Evolutionary conservation across 805 yeast genomes (phyloP), one percentile per base, ranked within the genome.

Genomic region (Ogataea kodamae): DNA sequence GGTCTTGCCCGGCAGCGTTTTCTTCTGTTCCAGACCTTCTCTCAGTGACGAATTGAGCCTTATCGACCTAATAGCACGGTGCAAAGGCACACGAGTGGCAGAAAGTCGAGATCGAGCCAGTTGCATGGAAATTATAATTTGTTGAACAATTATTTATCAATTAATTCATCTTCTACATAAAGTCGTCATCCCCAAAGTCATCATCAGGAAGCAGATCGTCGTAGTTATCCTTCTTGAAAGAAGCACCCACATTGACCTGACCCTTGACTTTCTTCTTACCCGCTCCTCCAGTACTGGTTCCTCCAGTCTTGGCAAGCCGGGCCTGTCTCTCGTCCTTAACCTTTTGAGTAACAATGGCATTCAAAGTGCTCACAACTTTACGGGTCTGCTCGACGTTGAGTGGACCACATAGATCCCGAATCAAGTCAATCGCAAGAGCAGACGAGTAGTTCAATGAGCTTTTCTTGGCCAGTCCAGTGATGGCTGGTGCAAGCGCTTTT

Each of bases 231-330:
- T 81, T 81, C 70, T 80, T 83, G 63, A 71, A 71, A 4, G 63
- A 57, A 20, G 64, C 57, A 30, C 75, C 76, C 33, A 83, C 68
- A 57, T 80, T 81, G 27, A 86, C 81, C 37, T 77, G 72, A 37
- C 85, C 81, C 62, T 83, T 82, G 39, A 87, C 96, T 76, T 89
- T 90, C 76, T 83, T 82, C 74, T 89, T 88, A 63, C 95, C 95
- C 22, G 94, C 92, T 57, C 96, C 96, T 51, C 94, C 94, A 15
- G 86, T 75, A 23, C 90, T 76, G 17, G 94, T 83, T 45, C 90
- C 92, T 43, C 92, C 90, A 35, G 85, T 71, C 57, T 79, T 81
- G 49, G 82, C 75, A 52, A 84, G 65, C 60, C 96, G 78, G 16
- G 84, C 87, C 52, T 76, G 84, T 69, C 97, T 85, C 65, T 90